Evolutionary conservation across 768 basidiomycete genomes (phyloP).

Genomic region (Rossbeevera mucosa): DNA sequence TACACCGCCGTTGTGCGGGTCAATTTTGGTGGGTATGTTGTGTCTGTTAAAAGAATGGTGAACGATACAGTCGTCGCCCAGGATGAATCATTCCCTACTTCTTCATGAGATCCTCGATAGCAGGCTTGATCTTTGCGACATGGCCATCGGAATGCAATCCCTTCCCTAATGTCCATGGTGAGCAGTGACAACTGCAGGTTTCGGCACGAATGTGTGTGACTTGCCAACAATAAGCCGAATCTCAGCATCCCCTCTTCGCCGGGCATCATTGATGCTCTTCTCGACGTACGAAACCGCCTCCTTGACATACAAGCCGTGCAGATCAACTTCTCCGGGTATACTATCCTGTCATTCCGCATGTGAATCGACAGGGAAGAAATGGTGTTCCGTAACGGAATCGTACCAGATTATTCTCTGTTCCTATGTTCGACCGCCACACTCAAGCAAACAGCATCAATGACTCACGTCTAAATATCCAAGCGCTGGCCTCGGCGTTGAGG

Average conservation of each 20-base stretch:
- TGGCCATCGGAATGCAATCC: conserved; percentile 78
- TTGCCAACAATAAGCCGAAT: conserved; percentile 81
- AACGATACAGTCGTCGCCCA: neutral
- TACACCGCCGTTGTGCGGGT: conserved; percentile 80
- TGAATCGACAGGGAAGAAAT: neutral
- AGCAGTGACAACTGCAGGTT: neutral
- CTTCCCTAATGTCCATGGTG: conserved; percentile 49
- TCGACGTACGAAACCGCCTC: conserved; percentile 82
- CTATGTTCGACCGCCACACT: neutral
- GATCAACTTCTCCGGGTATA: conserved; percentile 70
- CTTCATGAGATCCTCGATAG: conserved; percentile 80
- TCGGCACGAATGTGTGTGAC: conserved; percentile 23
- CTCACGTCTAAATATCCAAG: conserved; percentile 79
- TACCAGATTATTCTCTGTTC: conserved; percentile 72
- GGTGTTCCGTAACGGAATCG: neutral
- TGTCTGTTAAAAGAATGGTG: conserved; percentile 47
- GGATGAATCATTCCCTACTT: conserved; percentile 45
- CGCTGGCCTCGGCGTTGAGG: conserved; percentile 75
- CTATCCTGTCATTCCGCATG: conserved; percentile 45
- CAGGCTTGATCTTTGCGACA: conserved; percentile 85
- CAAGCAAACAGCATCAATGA: conserved; percentile 5
- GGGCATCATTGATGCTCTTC: conserved; percentile 61
- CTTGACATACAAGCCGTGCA: conserved; percentile 91
- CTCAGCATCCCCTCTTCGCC: conserved; percentile 54
- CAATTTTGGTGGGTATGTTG: conserved; percentile 64